phyloP scores from a whole-genome alignment of 805 yeast species.

The Scheffersomyces amazonensis region DNA sequence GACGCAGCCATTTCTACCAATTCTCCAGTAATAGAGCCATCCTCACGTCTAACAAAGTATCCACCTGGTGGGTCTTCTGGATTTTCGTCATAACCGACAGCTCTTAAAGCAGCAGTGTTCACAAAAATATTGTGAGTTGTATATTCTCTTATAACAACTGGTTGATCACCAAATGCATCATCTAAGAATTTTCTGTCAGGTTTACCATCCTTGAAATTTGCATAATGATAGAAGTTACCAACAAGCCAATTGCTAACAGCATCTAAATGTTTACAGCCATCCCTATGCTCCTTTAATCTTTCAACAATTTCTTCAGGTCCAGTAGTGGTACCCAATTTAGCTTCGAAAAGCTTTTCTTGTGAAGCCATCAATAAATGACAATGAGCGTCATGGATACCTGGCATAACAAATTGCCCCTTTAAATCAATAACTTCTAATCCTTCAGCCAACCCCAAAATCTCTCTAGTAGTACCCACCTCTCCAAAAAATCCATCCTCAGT shows the following conservation, averaged over 20 bases:
- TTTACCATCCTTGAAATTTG: slow-evolving; percentile 16
- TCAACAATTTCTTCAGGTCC: slow-evolving; percentile 17
- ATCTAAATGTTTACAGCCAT: slow-evolving; percentile 14
- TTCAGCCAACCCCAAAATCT: slow-evolving; percentile 7
- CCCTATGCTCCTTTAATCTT: slow-evolving; percentile 14
- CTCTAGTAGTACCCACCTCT: slow-evolving; percentile 14
- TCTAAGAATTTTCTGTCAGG: slow-evolving; percentile 21
- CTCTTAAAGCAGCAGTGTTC: slow-evolving; percentile 22
- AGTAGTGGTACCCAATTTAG: slow-evolving; percentile 14
- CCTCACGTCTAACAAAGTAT: slow-evolving; percentile 19
- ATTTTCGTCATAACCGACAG: slow-evolving; percentile 21
- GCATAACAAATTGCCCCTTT: slow-evolving; percentile 21
- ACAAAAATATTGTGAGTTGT: slow-evolving; percentile 23
- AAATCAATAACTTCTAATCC: slow-evolving; percentile 15
- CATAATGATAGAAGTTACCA: slow-evolving; percentile 22
- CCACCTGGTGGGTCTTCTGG: slow-evolving; percentile 22
- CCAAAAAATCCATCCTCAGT: slow-evolving; percentile 14
- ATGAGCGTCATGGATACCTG: slow-evolving; percentile 25
- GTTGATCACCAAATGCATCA: slow-evolving; percentile 24
- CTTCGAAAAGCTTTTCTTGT: slow-evolving; percentile 18
- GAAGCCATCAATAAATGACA: slow-evolving; percentile 20
- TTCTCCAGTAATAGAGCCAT: slow-evolving; percentile 22
- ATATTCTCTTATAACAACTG: slow-evolving; percentile 21
- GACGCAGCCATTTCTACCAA: slow-evolving; percentile 23
- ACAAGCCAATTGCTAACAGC: slow-evolving; percentile 20